Conservation (phyloP, 2,329 filamentous ascomycete genomes). For the Epichloe uncinata region DNA sequence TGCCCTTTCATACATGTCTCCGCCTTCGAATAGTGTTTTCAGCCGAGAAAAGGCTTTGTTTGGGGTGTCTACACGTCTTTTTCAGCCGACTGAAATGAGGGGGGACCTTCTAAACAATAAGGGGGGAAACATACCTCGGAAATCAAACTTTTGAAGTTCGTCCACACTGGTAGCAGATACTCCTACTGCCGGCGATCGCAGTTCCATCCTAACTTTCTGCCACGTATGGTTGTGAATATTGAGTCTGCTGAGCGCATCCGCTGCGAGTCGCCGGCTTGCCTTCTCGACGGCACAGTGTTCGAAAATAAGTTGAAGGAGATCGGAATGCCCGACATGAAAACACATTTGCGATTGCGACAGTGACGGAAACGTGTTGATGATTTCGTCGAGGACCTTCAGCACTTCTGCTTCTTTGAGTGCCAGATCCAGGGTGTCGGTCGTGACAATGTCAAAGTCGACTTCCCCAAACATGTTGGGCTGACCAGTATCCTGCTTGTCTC, state of each 20-base stretch:
- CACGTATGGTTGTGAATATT: slow-evolving; percentile 72
- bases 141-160: slow-evolving; percentile 83
- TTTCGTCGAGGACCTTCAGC: slow-evolving; percentile 88
- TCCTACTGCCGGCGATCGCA: slow-evolving; percentile 69
- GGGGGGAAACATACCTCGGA: slow-evolving; percentile 44
- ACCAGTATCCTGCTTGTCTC: slow-evolving; percentile 63
- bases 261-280: slow-evolving; percentile 55
- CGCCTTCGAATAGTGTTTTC: slow-evolving; percentile 47
- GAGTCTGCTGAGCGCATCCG: slow-evolving; percentile 74
- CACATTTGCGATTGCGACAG: slow-evolving; percentile 63
- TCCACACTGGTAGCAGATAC: slow-evolving; percentile 83
- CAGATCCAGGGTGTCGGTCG: slow-evolving; percentile 64
- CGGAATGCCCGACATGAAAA: slow-evolving; percentile 81
- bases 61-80: slow-evolving; percentile 30
- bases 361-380: slow-evolving; percentile 67
- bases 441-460: slow-evolving; percentile 94
- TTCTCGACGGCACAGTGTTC: slow-evolving; percentile 72
- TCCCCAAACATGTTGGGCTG: slow-evolving; percentile 76
- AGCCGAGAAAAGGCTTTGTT: slow-evolving; percentile 44
- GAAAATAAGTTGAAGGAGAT: slow-evolving; percentile 76
- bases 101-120: no score
- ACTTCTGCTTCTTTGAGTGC: slow-evolving; percentile 87
- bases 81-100: slow-evolving; percentile 7
- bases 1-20: slow-evolving; percentile 58
- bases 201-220: slow-evolving; percentile 68